Evolutionary conservation across 495 filamentous ascomycete species (phyloP), one percentile per base, ranked within the genome.

Genomic region (Aspergillus ellipticus): DNA sequence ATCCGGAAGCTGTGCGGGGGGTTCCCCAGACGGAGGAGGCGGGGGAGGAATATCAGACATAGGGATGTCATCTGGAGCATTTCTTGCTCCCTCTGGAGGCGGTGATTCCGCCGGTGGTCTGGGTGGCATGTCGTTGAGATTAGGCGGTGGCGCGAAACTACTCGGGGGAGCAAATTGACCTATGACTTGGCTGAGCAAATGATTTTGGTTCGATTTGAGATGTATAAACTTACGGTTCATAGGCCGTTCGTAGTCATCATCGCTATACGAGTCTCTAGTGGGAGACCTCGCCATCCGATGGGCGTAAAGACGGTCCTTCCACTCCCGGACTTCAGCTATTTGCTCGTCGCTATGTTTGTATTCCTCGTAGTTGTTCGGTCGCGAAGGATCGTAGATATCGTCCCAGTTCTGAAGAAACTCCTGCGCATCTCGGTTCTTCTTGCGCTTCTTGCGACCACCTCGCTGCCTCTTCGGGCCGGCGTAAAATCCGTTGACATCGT

Each of bases 271-370:
- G 53, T 82, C 83, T 61, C 78, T 82, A 48, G 72, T 77, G 52
- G 59, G 71, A 21, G 65, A 78, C 51, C 74, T 72, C 42, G 66
- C 75, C 66, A 83, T 82, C 17, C 83, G 81, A 72, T 92, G 89
- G 17, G 86, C 85, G 68, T 95, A 95, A 20, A 96, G 75, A 22
- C 85, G 72, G 21, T 87, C 87, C 63, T 95, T 95, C 93, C 93
- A 97, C 54, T 96, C 92, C 35, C 83, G 78, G 17, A 92, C 80
- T 68, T 94, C 89, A 0, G 77, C 66, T 41, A 92, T 81, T 59
- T 88, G 86, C 68, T 96, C 93, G 28, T 96, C 92, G 57, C 90
- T 93, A 35, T 85, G 76, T 45, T 88, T 82, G 65, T 96, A 97
- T 67, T 96, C 89, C 45, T 91, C 85, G 55, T 93, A 92, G 53